Conservation (phyloP, 2,329 filamentous ascomycete species). For the Aspergillus pseudoglaucus region DNA sequence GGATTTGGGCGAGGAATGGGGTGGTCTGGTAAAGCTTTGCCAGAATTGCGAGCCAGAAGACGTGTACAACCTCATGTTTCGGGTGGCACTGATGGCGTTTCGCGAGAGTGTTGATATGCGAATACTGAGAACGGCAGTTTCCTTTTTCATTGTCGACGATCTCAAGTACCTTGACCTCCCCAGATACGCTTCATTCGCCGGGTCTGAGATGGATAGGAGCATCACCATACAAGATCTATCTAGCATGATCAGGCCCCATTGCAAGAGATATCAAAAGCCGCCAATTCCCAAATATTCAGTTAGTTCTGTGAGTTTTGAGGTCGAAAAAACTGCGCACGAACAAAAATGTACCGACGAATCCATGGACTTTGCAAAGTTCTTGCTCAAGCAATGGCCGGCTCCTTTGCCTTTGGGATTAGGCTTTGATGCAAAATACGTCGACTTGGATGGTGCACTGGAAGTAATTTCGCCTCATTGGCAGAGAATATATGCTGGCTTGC, state of each 20-base stretch:
- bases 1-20: conserved; percentile 39
- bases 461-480: conserved; percentile 43
- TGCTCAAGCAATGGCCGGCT: conserved; percentile 45
- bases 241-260: conserved; percentile 17
- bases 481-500: conserved; percentile 43
- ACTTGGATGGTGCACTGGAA: conserved; percentile 34
- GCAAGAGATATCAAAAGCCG: conserved; percentile 14
- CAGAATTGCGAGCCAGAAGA: conserved; percentile 13
- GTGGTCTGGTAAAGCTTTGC: conserved; percentile 36
- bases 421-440: conserved; percentile 27
- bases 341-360: conserved; percentile 28
- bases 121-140: conserved; percentile 39
- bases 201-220: background rate
- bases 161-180: conserved; percentile 31
- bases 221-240: background rate
- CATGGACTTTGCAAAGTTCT: conserved; percentile 32
- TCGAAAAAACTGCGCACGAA: conserved; percentile 19
- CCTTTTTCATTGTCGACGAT: conserved; percentile 38
- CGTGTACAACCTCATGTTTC: conserved; percentile 37
- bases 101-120: conserved; percentile 31
- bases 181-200: background rate
- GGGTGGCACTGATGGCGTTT: conserved; percentile 43
- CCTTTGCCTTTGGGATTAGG: conserved; percentile 23
- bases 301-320: background rate
- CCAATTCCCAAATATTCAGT: conserved; percentile 14